Evolutionary conservation across 371 early-diverging fungal species (phyloP), one percentile per base, ranked within the genome.

Genomic region (Apophysomyces variabilis): DNA sequence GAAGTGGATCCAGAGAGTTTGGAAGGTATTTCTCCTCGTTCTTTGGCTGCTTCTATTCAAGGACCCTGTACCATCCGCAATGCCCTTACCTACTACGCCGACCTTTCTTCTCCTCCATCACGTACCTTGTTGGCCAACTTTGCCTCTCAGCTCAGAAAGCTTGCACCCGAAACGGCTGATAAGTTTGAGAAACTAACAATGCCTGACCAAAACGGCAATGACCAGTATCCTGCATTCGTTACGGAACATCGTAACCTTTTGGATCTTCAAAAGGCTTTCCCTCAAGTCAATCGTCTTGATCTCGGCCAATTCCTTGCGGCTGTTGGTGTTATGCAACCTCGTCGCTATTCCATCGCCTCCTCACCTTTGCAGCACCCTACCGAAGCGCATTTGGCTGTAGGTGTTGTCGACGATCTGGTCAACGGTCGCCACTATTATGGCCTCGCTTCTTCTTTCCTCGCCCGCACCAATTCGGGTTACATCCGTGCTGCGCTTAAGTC

Each of bases 281-380:
- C 74, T 6, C 56, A 62, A 14, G 69, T 73, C 18, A 73, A 45
- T 5, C 50, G 46, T 9, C 47, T 80, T 8, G 58, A 64, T 32
- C 59, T 77, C 8, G 60, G 43, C 5, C 76, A 77, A 47, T 72
- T 77, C 58, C 54, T 81, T 38, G 65, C 72, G 16, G 60, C 69
- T 13, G 67, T 72, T 9, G 44, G 65, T 3, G 66, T 66, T 11
- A 78, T 82, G n/a, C 59, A 62, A 6, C 82, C 82, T 12, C 65
- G 82, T 37, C 67, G 76, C 38, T 82, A 82, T 60, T 80, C 80
- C 37, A 82, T 82, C 43, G 71, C 80, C 5, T 69, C 68, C 21
- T 67, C 70, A 58, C 82, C 76, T 13, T 57, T 71, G 14, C 62
- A 58, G 18, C 61, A 66, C 43, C 68, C 71, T 11, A 61, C 38